Percentiles rank a stretch among this genome's conserved stretches.
Evolutionary conservation across 331 rosid genomes (phyloP).

Genomic region (Cydonia oblonga): DNA sequence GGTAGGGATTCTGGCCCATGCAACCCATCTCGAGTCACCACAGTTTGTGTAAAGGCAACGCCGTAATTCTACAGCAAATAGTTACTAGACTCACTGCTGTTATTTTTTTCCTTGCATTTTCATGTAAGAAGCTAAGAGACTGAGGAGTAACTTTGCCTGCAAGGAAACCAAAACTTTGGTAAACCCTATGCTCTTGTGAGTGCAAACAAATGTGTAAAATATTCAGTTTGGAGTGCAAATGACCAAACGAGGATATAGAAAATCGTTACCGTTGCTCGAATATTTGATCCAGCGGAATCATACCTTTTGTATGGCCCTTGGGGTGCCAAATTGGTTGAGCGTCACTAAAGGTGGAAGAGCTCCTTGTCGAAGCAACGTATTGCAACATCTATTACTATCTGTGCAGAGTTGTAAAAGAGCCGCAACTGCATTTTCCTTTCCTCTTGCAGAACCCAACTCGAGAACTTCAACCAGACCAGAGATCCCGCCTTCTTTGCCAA

Average conservation of each 20-base stretch:
- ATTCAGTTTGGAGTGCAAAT: no score
- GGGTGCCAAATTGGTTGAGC: slow-evolving; percentile 15
- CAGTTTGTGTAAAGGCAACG: no score
- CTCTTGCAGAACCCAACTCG: slow-evolving; percentile 45
- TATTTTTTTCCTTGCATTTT: not conserved
- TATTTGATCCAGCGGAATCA: not conserved
- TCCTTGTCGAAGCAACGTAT: slow-evolving; percentile 17
- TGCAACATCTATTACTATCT: slow-evolving; percentile 6
- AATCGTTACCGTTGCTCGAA: no score
- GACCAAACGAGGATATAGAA: no score
- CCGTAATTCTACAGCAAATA: no score
- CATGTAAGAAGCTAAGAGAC: not conserved
- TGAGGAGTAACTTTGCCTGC: slow-evolving; percentile 13
- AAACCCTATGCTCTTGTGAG: not conserved
- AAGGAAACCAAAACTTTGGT: not conserved
- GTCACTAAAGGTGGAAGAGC: slow-evolving; percentile 20
- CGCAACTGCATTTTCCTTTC: slow-evolving; percentile 19
- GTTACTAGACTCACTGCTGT: not conserved
- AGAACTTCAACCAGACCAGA: slow-evolving; percentile 13
- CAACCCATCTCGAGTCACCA: no score
- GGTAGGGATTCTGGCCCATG: no score
- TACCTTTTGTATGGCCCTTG: slow-evolving; percentile 21
- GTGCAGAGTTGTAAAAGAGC: slow-evolving; percentile 27
- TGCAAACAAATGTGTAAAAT: no score
- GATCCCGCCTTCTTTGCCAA: slow-evolving; percentile 18